Conservation (phyloP, 352 stramenopile genomes). For the Aphanomyces stellatus region DNA sequence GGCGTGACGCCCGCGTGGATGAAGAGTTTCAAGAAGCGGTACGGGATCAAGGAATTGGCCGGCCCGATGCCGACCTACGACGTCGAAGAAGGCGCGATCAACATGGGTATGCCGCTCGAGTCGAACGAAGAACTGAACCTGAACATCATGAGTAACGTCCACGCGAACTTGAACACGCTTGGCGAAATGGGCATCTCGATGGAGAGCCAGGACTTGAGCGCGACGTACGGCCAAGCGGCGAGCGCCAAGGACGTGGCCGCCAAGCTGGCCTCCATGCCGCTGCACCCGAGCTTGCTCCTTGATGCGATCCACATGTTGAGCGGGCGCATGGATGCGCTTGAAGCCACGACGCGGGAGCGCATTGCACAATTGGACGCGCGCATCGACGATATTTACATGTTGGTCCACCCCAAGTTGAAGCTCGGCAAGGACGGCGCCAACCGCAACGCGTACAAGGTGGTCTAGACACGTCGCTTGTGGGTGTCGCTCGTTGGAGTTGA, state of each 20-base stretch:
- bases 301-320: conserved; percentile 35
- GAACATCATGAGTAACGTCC: conserved; percentile 19
- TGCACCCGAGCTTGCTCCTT: conserved; percentile 15
- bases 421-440: conserved; percentile 18
- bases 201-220: conserved; percentile 16
- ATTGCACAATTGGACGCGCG: conserved; percentile 37
- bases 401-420: conserved; percentile 19
- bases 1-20: conserved; percentile 17
- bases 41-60: conserved; percentile 20
- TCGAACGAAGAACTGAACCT: conserved; percentile 21
- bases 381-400: conserved; percentile 28
- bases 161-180: conserved; percentile 15
- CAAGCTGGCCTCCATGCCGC: conserved; percentile 9
- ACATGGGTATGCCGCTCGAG: conserved; percentile 20
- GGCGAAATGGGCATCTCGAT: conserved; percentile 21
- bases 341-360: conserved; percentile 16
- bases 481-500: no score
- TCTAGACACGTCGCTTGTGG: neutral
- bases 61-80: conserved; percentile 19
- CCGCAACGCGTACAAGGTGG: conserved; percentile 20
- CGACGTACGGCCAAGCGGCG: conserved; percentile 10
- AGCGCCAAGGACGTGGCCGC: conserved; percentile 7
- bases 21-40: conserved; percentile 22
- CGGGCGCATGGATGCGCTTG: conserved; percentile 19
- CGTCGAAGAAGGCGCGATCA: conserved; percentile 19